Evolutionary conservation across 1,284 basidiomycete genomes (phyloP).

Genomic region (Trametes hirsuta): DNA sequence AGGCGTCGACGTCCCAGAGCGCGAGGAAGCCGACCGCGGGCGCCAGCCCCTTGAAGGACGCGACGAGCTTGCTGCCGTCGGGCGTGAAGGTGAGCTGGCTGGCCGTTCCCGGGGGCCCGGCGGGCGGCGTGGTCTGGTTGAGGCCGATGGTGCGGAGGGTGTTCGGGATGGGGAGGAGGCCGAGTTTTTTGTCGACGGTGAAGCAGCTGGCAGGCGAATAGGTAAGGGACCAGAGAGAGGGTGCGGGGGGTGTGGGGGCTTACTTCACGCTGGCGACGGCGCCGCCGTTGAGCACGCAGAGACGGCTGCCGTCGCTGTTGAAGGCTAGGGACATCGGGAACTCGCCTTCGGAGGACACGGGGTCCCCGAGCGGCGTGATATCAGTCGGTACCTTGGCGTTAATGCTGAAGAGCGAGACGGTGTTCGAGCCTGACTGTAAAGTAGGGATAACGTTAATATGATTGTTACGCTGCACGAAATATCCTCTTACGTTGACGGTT

Average conservation of each 20-base stretch:
- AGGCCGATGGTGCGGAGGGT: constrained; percentile 43
- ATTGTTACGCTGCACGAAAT: neutral
- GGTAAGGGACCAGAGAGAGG: neutral
- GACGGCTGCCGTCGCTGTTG: constrained; percentile 41
- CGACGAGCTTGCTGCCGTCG: constrained; percentile 44
- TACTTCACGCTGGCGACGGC: constrained; percentile 49
- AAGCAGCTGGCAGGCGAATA: constrained; percentile 40
- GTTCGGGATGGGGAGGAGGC: constrained; percentile 42
- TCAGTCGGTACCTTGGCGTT: constrained; percentile 42
- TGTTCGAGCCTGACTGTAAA: constrained; percentile 49
- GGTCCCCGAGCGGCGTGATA: constrained; percentile 44
- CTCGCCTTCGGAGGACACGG: constrained; percentile 46
- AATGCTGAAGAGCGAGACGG: constrained; percentile 47
- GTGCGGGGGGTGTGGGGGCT: neutral
- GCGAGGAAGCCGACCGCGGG: constrained; percentile 49
- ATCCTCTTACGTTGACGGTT: constrained; percentile 43
- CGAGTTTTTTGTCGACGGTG: constrained; percentile 41
- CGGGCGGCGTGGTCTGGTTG: constrained; percentile 46
- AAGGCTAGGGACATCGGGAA: constrained; percentile 52
- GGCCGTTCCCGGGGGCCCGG: constrained; percentile 42
- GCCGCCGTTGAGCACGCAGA: constrained; percentile 53
- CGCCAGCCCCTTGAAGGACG: constrained; percentile 48
- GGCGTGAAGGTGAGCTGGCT: constrained; percentile 48
- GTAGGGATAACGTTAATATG: too few relatives aligned
- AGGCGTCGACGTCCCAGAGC: constrained; percentile 41